Conservation (phyloP, 2,329 filamentous ascomycete genomes). For the Hansfordia pulvinata region DNA sequence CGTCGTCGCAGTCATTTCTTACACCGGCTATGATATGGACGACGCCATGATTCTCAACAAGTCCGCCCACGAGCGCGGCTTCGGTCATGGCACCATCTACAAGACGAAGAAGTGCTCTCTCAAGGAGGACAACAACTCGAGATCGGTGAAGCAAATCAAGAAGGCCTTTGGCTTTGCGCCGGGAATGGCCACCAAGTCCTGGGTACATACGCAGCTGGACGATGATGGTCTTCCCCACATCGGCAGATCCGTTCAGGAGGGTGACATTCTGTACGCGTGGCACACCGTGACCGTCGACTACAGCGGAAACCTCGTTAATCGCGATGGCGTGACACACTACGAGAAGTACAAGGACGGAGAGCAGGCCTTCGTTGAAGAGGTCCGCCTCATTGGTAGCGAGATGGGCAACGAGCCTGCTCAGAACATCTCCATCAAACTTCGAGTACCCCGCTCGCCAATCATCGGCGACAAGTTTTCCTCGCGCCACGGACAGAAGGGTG, state of each 20-base stretch:
- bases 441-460: conserved; percentile 76
- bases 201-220: conserved; percentile 62
- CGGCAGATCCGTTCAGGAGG: conserved; percentile 64
- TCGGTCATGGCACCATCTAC: conserved; percentile 92
- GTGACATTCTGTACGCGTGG: conserved; percentile 78
- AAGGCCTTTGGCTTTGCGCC: conserved; percentile 90
- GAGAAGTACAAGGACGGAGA: conserved; percentile 93
- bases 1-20: conserved; percentile 93
- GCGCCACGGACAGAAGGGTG: conserved; percentile 95
- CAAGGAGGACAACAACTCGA: conserved; percentile 60
- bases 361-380: conserved; percentile 79
- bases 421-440: conserved; percentile 82
- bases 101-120: conserved; percentile 90
- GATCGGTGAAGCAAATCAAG: conserved; percentile 53
- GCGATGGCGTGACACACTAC: conserved; percentile 74
- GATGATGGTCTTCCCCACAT: conserved; percentile 77
- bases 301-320: conserved; percentile 66
- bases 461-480: conserved; percentile 99
- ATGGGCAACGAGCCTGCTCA: conserved; percentile 72
- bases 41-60: conserved; percentile 99
- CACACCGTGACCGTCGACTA: conserved; percentile 77
- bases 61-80: conserved; percentile 87
- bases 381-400: conserved; percentile 80
- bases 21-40: conserved; percentile 99
- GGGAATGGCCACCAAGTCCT: conserved; percentile 54